A percentile compares a stretch with the other conserved stretches of the same genome.
These are phyloP conservation scores for Peronosclerospora sorghi DNA, from an alignment of 352 stramenopile species.

Conservation along the genomic window DNA sequence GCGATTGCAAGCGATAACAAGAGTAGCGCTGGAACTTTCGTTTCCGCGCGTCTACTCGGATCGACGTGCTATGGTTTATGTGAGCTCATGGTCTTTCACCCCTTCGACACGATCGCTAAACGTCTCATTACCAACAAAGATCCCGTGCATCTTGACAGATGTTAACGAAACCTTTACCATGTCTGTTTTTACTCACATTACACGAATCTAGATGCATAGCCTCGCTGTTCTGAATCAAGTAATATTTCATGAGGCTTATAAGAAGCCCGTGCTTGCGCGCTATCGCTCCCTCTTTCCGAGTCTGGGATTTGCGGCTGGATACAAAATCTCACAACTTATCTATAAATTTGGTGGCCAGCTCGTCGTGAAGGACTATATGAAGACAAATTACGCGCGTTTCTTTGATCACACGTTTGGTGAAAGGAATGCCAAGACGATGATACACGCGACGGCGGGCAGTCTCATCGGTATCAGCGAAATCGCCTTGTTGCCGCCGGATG, in stretches of 20 bases:
- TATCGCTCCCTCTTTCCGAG: conserved; percentile 86
- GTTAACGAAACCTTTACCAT: neutral
- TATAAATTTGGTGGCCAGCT: conserved; percentile 96
- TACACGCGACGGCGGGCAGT: conserved; percentile 86
- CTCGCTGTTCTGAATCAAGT: conserved; percentile 53
- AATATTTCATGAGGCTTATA: conserved; percentile 84
- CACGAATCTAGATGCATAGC: conserved; percentile 22
- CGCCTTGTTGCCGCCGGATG: conserved; percentile 89
- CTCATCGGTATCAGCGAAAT: conserved; percentile 94
- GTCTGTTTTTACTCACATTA: neutral
- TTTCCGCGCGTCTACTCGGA: conserved; percentile 79
- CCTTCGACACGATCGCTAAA: conserved; percentile 92
- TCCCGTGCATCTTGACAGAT: conserved; percentile 9
- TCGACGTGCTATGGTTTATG: conserved; percentile 87
- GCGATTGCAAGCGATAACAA: conserved; percentile 33
- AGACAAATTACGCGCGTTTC: conserved; percentile 71
- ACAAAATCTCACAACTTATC: conserved; percentile 94
- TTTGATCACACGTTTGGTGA: conserved; percentile 88
- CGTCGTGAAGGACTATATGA: conserved; percentile 90
- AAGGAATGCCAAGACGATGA: conserved; percentile 89
- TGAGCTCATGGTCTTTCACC: conserved; percentile 93
- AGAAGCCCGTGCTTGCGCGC: conserved; percentile 66
- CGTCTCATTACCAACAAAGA: conserved; percentile 90
- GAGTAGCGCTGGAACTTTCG: conserved; percentile 27
- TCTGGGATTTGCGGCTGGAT: conserved; percentile 89